Conservation (phyloP, 306 rosid genomes). For the Vigna reflexopilosa region DNA sequence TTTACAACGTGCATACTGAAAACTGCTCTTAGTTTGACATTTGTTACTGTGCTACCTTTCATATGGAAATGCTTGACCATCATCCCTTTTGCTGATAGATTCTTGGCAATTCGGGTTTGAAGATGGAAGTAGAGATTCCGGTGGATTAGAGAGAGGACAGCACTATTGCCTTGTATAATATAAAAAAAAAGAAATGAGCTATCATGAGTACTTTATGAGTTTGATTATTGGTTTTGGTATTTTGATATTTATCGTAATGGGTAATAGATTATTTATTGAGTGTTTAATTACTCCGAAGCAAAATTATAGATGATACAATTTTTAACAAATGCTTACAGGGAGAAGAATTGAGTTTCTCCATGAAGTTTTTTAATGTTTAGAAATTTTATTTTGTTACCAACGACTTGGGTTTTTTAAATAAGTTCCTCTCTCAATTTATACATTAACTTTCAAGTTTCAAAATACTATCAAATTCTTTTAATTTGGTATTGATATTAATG, state of each 20-base stretch:
- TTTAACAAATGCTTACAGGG: not conserved
- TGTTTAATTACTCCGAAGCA: constrained; percentile 19
- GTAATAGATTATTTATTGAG: constrained; percentile 20
- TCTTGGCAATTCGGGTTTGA: constrained; percentile 64
- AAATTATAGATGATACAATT: constrained; percentile 15
- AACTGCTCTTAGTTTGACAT: constrained; percentile 29
- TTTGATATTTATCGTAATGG: constrained; percentile 33
- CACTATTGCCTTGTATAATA: constrained; percentile 23
- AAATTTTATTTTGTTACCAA: constrained; percentile 9
- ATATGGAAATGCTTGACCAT: constrained; percentile 37
- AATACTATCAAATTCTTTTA: too few relatives aligned
- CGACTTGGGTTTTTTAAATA: too few relatives aligned
- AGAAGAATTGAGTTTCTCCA: not conserved
- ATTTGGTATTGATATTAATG: too few relatives aligned
- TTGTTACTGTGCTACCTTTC: constrained; percentile 34
- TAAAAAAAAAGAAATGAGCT: not conserved
- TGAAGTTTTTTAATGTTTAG: constrained; percentile 4
- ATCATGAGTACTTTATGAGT: constrained; percentile 20
- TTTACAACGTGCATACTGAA: constrained; percentile 22
- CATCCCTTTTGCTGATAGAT: constrained; percentile 53
- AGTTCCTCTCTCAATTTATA: too few relatives aligned
- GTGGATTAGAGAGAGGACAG: constrained; percentile 56
- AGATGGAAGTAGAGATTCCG: constrained; percentile 82
- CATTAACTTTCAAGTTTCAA: too few relatives aligned
- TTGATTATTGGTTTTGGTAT: constrained; percentile 38